Base-by-base conservation (phyloP, 495 filamentous ascomycete genomes). In the Penicillium arizonense region DNA sequence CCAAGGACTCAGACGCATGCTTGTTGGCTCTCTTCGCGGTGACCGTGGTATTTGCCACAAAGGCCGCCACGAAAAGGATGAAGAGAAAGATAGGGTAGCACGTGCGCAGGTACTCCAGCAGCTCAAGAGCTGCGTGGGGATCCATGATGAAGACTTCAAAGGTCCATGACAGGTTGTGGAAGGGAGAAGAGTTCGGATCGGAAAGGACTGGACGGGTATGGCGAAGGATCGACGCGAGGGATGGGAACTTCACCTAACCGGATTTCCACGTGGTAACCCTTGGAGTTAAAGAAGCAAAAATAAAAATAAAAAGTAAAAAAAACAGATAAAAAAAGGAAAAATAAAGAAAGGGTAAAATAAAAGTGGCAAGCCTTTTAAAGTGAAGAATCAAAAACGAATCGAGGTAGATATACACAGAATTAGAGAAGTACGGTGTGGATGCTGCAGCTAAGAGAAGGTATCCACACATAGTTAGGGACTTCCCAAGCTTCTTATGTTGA, bases 41-140 rank as follows among this genome's bases (percentile, higher is more conserved):
- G 51, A 78, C 44, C 38, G 90, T 79, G 44, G 85, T 84, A 64
- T 81, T 82, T 57, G 74, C 68, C 12, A 85, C 74, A 64, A 90
- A 89, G 47, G 79, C 77, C 40, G 77, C 61, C 18, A 89, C 69
- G 63, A 90, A 91, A 64, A 90, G 77, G 46, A 85, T 49, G 35
- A 90, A 74, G 45, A 90, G 74, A 46, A 87, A 61, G 50, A 89
- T 79, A 5, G 88, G 87, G 58, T 83, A 88, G 51, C 77, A 72
- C 58, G 79, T 85, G 53, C 85, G 87, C 44, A 79, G 63, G 56
- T 67, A 75, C 46, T 69, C 59, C 55, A 84, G 66, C 57, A 81
- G 67, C 58, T 68, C 64, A n/a, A 59, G 69, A 57, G 70, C 73
- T 52, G 72, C 70, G 28, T 71, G 59, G 48, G 65, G 59, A 62